A percentile compares a stretch with the other conserved stretches of the same genome.
These are phyloP conservation scores for Immersiella caudata DNA, from an alignment of 495 filamentous ascomycete genomes.

Conservation along the genomic window DNA sequence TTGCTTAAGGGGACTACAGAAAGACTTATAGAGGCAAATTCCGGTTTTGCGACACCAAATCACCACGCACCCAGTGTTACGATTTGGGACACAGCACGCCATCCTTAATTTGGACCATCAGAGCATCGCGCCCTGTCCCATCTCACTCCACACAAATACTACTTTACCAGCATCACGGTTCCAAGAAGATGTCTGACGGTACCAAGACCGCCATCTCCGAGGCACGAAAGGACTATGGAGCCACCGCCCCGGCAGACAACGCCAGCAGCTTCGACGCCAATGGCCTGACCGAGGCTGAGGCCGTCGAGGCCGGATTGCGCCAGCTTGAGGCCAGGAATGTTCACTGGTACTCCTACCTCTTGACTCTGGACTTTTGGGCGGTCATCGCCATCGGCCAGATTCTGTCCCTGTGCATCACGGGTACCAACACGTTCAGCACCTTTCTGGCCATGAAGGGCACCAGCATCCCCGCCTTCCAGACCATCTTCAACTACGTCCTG, in stretches of 20 bases:
- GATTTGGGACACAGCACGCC: background rate
- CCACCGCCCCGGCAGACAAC: slow-evolving; percentile 13
- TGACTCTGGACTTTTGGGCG: slow-evolving; percentile 84
- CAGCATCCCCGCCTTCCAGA: slow-evolving; percentile 95
- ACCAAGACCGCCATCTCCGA: slow-evolving; percentile 22
- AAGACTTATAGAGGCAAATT: slow-evolving; percentile 50
- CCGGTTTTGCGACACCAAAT: slow-evolving; percentile 15
- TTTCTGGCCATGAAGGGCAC: slow-evolving; percentile 70
- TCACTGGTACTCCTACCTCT: slow-evolving; percentile 77
- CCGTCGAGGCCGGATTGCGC: slow-evolving; percentile 41
- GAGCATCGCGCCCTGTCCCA: background rate
- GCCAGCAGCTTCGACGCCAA: slow-evolving; percentile 23
- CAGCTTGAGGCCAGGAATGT: slow-evolving; percentile 52
- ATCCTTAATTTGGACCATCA: too few species aligned
- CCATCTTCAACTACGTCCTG: slow-evolving; percentile 90
- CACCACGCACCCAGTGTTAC: background rate
- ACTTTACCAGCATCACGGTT: background rate
- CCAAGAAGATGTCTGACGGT: slow-evolving; percentile 18
- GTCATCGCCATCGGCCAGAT: slow-evolving; percentile 82
- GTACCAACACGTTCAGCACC: slow-evolving; percentile 82
- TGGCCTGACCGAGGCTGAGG: slow-evolving; percentile 33
- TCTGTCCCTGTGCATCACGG: slow-evolving; percentile 84
- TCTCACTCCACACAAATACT: slow-evolving; percentile 6
- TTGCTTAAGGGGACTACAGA: slow-evolving; percentile 55
- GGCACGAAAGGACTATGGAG: slow-evolving; percentile 23